Conservation (phyloP, 768 basidiomycete species). For the Strobilomyces echinocephalus region DNA sequence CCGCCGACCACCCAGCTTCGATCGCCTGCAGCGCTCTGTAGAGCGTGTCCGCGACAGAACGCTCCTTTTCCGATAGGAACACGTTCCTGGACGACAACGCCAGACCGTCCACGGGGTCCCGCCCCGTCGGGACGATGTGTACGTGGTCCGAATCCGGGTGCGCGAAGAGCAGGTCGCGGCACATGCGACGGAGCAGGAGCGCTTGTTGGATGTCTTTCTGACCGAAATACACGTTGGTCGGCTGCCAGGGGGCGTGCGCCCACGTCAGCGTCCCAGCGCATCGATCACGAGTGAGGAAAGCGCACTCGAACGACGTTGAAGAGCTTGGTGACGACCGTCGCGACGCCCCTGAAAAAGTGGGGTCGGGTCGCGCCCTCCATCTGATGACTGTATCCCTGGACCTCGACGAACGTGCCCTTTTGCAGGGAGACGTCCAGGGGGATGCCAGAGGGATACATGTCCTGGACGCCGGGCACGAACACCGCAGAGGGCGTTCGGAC, state of each 20-base stretch:
- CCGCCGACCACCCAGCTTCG: conserved; percentile 48
- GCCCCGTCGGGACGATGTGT: conserved; percentile 84
- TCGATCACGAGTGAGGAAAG: neutral
- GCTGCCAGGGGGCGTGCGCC: conserved; percentile 34
- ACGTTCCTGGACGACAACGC: conserved; percentile 91
- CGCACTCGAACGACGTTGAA: conserved; percentile 85
- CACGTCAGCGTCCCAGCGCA: neutral
- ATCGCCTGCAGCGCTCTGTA: conserved; percentile 63
- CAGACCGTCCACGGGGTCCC: conserved; percentile 59
- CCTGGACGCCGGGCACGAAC: conserved; percentile 72
- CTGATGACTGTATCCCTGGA: conserved; percentile 85
- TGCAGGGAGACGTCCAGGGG: conserved; percentile 68
- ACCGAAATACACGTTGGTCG: conserved; percentile 90
- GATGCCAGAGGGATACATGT: conserved; percentile 94
- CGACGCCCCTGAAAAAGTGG: conserved; percentile 91
- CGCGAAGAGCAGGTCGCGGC: conserved; percentile 73
- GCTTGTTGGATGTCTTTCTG: conserved; percentile 99
- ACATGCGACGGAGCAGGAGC: conserved; percentile 73
- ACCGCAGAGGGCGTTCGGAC: conserved; percentile 57
- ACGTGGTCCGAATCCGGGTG: conserved; percentile 68
- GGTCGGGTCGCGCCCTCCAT: conserved; percentile 91
- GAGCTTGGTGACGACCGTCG: conserved; percentile 91
- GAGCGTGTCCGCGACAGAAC: conserved; percentile 58
- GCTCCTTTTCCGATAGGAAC: conserved; percentile 66
- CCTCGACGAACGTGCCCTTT: conserved; percentile 86